Evolutionary conservation across 768 basidiomycete genomes (phyloP).

Genomic region (Podaxis rugospora): DNA sequence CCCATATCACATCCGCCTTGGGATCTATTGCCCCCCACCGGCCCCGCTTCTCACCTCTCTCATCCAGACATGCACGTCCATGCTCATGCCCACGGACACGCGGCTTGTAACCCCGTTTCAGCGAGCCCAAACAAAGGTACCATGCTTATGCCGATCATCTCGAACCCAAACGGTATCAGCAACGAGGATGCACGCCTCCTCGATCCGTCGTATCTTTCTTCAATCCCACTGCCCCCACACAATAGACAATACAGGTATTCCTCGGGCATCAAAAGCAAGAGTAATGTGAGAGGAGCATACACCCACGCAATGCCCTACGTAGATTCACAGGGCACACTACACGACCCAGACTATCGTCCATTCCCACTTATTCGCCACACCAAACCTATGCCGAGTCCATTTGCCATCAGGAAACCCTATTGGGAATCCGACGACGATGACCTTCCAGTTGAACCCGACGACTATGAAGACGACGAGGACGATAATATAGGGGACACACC

Average conservation of each 20-base stretch:
- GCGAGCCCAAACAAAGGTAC: background rate
- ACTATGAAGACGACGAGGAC: background rate
- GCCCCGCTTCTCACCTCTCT: background rate
- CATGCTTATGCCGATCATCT: background rate
- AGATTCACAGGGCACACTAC: conserved; percentile 16
- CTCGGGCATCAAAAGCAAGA: background rate
- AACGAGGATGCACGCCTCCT: conserved; percentile 15
- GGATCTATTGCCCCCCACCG: background rate
- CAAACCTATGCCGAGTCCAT: conserved; percentile 2
- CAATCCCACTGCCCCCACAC: background rate
- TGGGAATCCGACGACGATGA: conserved; percentile 6
- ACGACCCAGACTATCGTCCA: conserved; percentile 17
- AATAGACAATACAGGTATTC: background rate
- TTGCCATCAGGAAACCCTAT: conserved; percentile 6
- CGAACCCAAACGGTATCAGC: background rate
- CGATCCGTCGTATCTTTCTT: conserved; percentile 16
- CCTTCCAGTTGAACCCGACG: background rate
- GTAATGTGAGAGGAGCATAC: background rate
- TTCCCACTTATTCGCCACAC: conserved; percentile 14
- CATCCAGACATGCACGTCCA: background rate
- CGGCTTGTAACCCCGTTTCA: background rate
- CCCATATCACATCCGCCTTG: conserved; percentile 6
- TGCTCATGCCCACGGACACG: background rate
- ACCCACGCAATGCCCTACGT: conserved; percentile 12
- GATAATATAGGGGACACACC: background rate